Percentiles rank a stretch among this genome's conserved stretches.
Evolutionary conservation across 177 flowering plant genomes (phyloP).

Genomic region (Vitis hybrid): DNA sequence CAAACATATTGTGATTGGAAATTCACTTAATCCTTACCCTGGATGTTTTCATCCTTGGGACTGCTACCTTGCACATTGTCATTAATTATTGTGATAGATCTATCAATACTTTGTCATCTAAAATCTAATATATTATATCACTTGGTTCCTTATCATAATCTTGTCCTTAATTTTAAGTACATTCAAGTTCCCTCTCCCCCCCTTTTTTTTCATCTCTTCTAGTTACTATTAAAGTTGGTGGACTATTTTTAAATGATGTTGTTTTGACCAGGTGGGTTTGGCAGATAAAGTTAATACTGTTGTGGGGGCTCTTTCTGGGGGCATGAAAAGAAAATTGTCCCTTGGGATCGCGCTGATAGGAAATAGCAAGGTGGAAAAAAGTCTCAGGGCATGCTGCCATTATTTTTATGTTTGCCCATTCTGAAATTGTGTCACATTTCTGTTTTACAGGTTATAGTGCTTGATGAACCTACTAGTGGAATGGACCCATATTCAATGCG

Average conservation of each 20-base stretch:
- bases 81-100: no score
- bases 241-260: neutral
- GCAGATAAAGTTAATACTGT: constrained; percentile 73
- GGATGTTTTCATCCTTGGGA: no score
- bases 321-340: constrained; percentile 96
- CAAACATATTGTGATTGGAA: no score
- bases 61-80: no score
- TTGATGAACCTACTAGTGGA: constrained; percentile 99
- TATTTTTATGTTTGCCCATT: constrained; percentile 9
- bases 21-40: no score
- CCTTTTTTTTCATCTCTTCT: neutral
- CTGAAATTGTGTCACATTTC: constrained; percentile 1
- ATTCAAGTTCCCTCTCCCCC: neutral
- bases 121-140: no score
- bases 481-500: constrained; percentile 99
- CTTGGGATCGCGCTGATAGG: constrained; percentile 95
- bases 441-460: constrained; percentile 71
- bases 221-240: neutral
- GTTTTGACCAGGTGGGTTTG: constrained; percentile 70
- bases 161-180: neutral
- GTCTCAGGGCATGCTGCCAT: neutral
- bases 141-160: no score
- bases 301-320: constrained; percentile 90
- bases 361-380: constrained; percentile 73
- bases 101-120: no score